These are phyloP conservation scores for Coemansia biformis DNA, from an alignment of 192 early-diverging fungal species.

Conservation along the genomic window DNA sequence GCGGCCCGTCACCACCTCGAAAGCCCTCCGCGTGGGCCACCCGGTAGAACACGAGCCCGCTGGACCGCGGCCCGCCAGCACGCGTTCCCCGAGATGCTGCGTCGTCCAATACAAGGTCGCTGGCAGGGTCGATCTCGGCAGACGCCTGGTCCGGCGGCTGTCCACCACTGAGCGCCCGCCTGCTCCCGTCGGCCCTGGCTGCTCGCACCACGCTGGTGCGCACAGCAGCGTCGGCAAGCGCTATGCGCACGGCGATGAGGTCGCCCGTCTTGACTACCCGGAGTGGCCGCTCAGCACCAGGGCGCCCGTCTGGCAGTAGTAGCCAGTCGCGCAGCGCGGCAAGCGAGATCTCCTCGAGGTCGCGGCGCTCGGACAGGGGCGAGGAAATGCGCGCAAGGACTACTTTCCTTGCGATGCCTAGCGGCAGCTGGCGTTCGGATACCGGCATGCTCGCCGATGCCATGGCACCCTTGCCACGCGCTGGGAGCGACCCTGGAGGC, in stretches of 20 bases:
- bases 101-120: slow-evolving; percentile 14
- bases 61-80: background rate
- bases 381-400: slow-evolving; percentile 37
- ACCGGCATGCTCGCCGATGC: too few relatives aligned
- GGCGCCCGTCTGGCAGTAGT: background rate
- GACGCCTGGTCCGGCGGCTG: background rate
- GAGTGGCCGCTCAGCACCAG: slow-evolving; percentile 1
- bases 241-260: slow-evolving; percentile 34
- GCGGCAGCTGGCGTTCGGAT: slow-evolving; percentile 35
- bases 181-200: slow-evolving; percentile 21
- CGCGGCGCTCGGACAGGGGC: slow-evolving; percentile 41
- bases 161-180: slow-evolving; percentile 14
- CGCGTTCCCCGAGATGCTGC: background rate
- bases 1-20: background rate
- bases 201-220: slow-evolving; percentile 28
- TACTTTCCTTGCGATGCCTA: slow-evolving; percentile 29
- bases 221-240: slow-evolving; percentile 25
- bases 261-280: slow-evolving; percentile 38
- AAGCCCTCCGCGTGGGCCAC: slow-evolving; percentile 39
- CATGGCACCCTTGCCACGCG: slow-evolving; percentile 9
- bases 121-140: slow-evolving; percentile 25
- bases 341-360: slow-evolving; percentile 29
- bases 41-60: slow-evolving; percentile 37
- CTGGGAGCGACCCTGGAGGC: slow-evolving; percentile 13
- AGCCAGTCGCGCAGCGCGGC: slow-evolving; percentile 43